Percentiles rank a stretch among this genome's conserved stretches.
Evolutionary conservation across 805 yeast genomes (phyloP).

Genomic region (Starmerella bombicola): DNA sequence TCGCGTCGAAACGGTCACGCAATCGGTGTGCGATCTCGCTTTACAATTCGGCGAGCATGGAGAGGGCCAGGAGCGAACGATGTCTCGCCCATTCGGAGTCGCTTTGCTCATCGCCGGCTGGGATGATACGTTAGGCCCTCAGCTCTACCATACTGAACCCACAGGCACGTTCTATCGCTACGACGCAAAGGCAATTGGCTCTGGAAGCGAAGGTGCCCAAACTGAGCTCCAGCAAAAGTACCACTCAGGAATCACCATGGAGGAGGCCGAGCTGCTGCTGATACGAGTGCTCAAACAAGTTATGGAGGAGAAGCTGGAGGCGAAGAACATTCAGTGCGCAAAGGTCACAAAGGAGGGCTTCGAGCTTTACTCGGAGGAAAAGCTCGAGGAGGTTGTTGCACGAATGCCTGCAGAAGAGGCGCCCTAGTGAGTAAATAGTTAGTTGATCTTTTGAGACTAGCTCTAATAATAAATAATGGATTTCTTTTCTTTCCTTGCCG

Average conservation of each 20-base stretch:
- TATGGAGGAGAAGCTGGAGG: slow-evolving; percentile 96
- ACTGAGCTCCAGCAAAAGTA: slow-evolving; percentile 94
- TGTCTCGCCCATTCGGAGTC: slow-evolving; percentile 99
- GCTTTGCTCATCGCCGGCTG: slow-evolving; percentile 91
- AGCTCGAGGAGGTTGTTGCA: slow-evolving; percentile 70
- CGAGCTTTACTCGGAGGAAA: slow-evolving; percentile 67
- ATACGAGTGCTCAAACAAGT: slow-evolving; percentile 89
- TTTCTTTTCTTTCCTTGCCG: slow-evolving; percentile 31
- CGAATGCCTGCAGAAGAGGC: slow-evolving; percentile 49
- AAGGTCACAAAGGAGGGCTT: slow-evolving; percentile 82
- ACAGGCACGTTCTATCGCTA: slow-evolving; percentile 95
- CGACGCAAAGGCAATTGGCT: slow-evolving; percentile 97
- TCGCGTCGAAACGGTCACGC: slow-evolving; percentile 86
- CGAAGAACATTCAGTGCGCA: slow-evolving; percentile 89
- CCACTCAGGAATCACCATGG: slow-evolving; percentile 71
- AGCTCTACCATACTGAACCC: slow-evolving; percentile 94
- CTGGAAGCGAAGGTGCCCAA: slow-evolving; percentile 98
- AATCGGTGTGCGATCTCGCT: slow-evolving; percentile 93
- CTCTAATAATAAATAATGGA: background rate
- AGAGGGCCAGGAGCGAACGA: slow-evolving; percentile 81
- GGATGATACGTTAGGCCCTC: slow-evolving; percentile 85
- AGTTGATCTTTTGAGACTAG: background rate
- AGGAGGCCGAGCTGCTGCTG: slow-evolving; percentile 84
- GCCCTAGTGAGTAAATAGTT: background rate
- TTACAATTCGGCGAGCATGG: slow-evolving; percentile 88